phyloP scores from a whole-genome alignment of 805 yeast genomes.

The Lipomyces starkeyi region DNA sequence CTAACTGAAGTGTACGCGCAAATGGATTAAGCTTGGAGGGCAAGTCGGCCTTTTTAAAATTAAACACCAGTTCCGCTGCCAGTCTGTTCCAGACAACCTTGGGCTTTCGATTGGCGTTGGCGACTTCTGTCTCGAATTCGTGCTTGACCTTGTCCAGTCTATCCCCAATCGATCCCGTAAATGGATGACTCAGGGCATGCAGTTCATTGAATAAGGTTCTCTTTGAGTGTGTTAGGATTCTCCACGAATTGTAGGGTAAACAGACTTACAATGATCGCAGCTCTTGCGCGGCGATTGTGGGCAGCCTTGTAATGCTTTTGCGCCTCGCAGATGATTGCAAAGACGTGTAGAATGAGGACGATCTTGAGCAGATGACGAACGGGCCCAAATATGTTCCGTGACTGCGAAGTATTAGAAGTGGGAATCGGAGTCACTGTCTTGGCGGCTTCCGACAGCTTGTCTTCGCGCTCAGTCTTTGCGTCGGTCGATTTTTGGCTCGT shows the following conservation, averaged over 20 bases:
- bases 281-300: background rate
- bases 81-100: background rate
- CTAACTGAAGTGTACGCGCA: background rate
- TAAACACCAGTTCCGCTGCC: background rate
- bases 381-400: background rate
- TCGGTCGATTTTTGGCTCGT: background rate
- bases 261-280: background rate
- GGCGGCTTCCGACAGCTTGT: background rate
- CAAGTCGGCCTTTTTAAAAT: background rate
- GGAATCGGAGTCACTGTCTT: background rate
- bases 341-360: background rate
- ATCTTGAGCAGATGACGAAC: background rate
- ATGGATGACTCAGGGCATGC: background rate
- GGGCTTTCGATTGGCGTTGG: background rate
- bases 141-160: background rate
- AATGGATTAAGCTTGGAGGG: background rate
- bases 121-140: background rate
- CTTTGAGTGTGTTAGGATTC: background rate
- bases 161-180: background rate
- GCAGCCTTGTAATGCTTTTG: background rate
- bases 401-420: background rate
- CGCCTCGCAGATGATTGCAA: background rate
- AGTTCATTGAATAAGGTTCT: background rate
- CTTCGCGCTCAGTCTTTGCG: background rate
- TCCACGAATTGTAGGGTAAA: background rate